Conservation (phyloP, 2,329 filamentous ascomycete genomes). For the Colletotrichum siamense region DNA sequence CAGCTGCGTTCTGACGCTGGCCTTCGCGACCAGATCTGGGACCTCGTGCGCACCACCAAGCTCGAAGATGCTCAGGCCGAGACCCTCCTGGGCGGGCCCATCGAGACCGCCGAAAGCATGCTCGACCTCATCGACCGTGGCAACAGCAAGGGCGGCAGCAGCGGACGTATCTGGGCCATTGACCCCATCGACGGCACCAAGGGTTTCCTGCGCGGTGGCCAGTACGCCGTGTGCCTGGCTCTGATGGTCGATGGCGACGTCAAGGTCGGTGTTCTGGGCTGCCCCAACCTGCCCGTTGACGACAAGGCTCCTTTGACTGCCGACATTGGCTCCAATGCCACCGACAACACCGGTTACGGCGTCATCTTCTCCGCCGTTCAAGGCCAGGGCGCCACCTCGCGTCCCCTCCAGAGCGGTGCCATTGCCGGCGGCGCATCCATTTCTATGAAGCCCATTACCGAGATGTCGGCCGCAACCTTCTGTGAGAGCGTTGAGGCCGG, state of each 20-base stretch:
- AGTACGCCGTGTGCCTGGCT: conserved; percentile 94
- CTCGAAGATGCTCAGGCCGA: conserved; percentile 72
- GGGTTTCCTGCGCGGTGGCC: conserved; percentile 92
- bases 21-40: conserved; percentile 78
- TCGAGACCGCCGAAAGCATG: conserved; percentile 71
- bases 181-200: conserved; percentile 99
- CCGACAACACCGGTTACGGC: conserved; percentile 77
- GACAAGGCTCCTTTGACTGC: conserved; percentile 74
- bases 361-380: conserved; percentile 87
- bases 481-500: conserved; percentile 96
- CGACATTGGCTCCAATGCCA: conserved; percentile 76
- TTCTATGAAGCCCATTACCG: conserved; percentile 76
- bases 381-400: conserved; percentile 80
- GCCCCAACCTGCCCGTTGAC: conserved; percentile 92
- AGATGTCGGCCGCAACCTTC: conserved; percentile 84
- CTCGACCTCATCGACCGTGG: conserved; percentile 71
- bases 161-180: conserved; percentile 90
- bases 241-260: conserved; percentile 93
- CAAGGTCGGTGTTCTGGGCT: conserved; percentile 92
- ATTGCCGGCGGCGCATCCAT: conserved; percentile 65
- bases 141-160: conserved; percentile 72
- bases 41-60: conserved; percentile 75
- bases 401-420: conserved; percentile 66
- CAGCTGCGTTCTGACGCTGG: conserved; percentile 74
- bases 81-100: conserved; percentile 70